Evolutionary conservation across 352 stramenopile genomes (phyloP).

Genomic region (Phytopythium oedochilum): DNA sequence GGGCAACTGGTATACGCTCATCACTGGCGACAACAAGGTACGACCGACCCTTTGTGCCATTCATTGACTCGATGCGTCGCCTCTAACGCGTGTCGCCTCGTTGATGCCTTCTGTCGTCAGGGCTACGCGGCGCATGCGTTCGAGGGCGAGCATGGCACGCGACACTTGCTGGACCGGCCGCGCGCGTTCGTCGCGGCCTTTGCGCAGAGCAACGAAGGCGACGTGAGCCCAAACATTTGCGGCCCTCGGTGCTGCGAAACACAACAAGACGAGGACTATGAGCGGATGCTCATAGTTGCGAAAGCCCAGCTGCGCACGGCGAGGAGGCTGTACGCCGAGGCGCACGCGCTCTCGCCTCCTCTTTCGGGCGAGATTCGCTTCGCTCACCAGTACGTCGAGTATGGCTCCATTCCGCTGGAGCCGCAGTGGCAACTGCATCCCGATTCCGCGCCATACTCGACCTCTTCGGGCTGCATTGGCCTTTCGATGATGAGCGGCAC

Average conservation of each 20-base stretch:
- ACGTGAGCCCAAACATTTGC: slow-evolving; percentile 92
- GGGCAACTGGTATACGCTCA: slow-evolving; percentile 92
- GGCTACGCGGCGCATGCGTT: slow-evolving; percentile 88
- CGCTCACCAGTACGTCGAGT: slow-evolving; percentile 80
- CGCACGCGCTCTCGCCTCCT: slow-evolving; percentile 17
- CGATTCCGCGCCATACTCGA: slow-evolving; percentile 50
- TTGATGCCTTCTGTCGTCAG: slow-evolving; percentile 5
- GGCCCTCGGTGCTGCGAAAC: slow-evolving; percentile 57
- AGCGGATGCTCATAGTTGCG: slow-evolving; percentile 74
- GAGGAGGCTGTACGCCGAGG: slow-evolving; percentile 48
- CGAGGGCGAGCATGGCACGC: slow-evolving; percentile 78
- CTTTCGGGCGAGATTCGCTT: slow-evolving; percentile 40
- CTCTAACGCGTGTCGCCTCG: background rate
- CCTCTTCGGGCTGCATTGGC: slow-evolving; percentile 75
- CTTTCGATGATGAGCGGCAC: slow-evolving; percentile 84
- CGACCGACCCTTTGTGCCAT: background rate
- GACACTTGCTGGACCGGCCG: slow-evolving; percentile 73
- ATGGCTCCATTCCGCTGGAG: slow-evolving; percentile 49
- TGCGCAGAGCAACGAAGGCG: slow-evolving; percentile 91
- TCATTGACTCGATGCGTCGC: too few species aligned
- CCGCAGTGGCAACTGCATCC: slow-evolving; percentile 66
- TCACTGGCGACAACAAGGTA: slow-evolving; percentile 92
- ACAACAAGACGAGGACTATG: slow-evolving; percentile 66
- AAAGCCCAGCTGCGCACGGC: slow-evolving; percentile 69
- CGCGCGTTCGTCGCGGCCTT: slow-evolving; percentile 91